Conservation (phyloP, 2,329 filamentous ascomycete genomes). For the Fusarium drepaniforme region DNA sequence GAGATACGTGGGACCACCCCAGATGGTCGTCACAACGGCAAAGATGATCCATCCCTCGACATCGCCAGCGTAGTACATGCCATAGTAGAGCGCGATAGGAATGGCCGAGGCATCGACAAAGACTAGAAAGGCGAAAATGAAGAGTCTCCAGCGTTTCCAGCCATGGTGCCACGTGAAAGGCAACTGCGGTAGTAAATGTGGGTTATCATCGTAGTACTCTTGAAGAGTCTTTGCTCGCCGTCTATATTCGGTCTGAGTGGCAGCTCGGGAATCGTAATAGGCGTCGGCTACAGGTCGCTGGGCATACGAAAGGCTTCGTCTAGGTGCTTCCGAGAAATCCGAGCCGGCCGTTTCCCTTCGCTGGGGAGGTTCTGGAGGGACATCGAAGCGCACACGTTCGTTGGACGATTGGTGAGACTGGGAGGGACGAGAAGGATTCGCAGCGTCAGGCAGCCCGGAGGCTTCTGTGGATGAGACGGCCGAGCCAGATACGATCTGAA, state of each 20-base stretch:
- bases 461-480: conserved; percentile 32
- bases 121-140: conserved; percentile 61
- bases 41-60: conserved; percentile 60
- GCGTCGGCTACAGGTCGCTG: conserved; percentile 49
- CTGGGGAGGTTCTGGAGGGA: conserved; percentile 13
- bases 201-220: conserved; percentile 56
- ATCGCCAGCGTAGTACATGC: conserved; percentile 56
- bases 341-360: conserved; percentile 30
- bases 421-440: conserved; percentile 25
- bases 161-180: conserved; percentile 58
- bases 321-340: conserved; percentile 35
- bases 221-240: conserved; percentile 51
- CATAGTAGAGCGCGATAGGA: conserved; percentile 66
- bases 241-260: conserved; percentile 49
- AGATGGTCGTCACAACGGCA: conserved; percentile 66
- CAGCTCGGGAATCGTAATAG: conserved; percentile 57
- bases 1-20: conserved; percentile 66
- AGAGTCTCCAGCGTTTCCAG: conserved; percentile 56
- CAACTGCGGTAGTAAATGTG: conserved; percentile 53
- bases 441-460: conserved; percentile 11
- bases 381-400: conserved; percentile 36
- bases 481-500: conserved; percentile 37
- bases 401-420: conserved; percentile 27
- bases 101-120: conserved; percentile 58
- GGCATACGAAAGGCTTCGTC: conserved; percentile 52